phyloP scores from a whole-genome alignment of 257 asterid genomes.

The Phtheirospermum japonicum region DNA sequence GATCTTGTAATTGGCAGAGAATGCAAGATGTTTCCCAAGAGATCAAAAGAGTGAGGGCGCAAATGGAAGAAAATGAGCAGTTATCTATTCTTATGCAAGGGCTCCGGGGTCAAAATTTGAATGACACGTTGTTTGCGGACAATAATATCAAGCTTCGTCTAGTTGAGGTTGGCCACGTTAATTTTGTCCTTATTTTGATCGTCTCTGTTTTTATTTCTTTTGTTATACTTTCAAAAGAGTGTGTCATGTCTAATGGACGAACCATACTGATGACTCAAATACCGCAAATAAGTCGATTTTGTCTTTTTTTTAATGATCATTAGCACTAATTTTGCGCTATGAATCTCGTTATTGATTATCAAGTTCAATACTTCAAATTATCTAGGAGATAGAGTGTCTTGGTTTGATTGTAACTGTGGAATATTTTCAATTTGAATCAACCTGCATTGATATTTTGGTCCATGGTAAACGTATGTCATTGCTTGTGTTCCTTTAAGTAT shows the following conservation, averaged over 20 bases:
- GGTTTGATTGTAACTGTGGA: too few relatives aligned
- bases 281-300: neutral
- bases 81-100: constrained; percentile 89
- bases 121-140: constrained; percentile 78
- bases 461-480: too few relatives aligned
- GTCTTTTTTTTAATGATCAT: too few relatives aligned
- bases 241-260: neutral
- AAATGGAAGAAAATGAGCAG: constrained; percentile 97
- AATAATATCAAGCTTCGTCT: constrained; percentile 78
- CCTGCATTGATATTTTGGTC: too few relatives aligned
- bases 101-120: constrained; percentile 92
- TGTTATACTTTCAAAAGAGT: neutral
- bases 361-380: too few relatives aligned
- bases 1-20: constrained; percentile 61
- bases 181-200: constrained; percentile 18
- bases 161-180: constrained; percentile 60
- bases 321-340: too few relatives aligned
- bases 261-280: neutral
- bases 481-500: too few relatives aligned
- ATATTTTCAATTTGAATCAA: too few relatives aligned
- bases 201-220: neutral
- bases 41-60: constrained; percentile 93
- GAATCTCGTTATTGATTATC: too few relatives aligned
- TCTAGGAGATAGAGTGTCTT: too few relatives aligned
- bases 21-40: constrained; percentile 87